Evolutionary conservation across 139 green algal species (phyloP).

Genomic region (Chlamydomonas sp.): DNA sequence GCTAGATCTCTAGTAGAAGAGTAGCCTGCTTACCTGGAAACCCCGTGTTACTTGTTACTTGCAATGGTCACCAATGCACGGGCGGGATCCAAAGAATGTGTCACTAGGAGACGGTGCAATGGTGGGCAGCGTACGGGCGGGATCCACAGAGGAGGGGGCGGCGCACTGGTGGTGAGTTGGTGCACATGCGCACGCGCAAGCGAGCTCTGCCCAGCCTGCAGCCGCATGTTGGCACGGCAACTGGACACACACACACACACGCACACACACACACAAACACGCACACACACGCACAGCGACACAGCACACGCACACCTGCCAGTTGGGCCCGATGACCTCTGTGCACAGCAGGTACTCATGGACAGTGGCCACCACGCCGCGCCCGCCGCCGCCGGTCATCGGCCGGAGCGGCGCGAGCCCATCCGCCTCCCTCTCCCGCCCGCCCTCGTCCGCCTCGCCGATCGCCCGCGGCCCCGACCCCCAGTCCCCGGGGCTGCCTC

Average conservation of each 20-base stretch:
- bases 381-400: neutral
- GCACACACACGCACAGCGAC: too few relatives aligned
- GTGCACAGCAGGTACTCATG: slow-evolving; percentile 7
- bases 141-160: neutral
- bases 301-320: slow-evolving; percentile 2
- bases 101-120: too few relatives aligned
- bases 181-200: neutral
- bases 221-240: neutral
- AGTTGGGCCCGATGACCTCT: slow-evolving; percentile 13
- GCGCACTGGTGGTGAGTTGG: neutral
- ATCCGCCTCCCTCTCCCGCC: too few relatives aligned
- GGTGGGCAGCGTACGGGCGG: too few relatives aligned
- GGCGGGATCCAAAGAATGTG: neutral
- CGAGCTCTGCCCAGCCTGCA: neutral
- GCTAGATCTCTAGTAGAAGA: too few relatives aligned
- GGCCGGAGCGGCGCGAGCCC: too few relatives aligned
- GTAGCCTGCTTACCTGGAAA: too few relatives aligned
- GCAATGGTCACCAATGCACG: too few relatives aligned
- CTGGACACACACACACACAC: neutral
- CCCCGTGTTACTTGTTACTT: too few relatives aligned
- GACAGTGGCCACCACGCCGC: neutral
- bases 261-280: neutral
- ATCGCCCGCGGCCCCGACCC: too few relatives aligned
- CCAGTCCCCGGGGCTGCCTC: too few relatives aligned
- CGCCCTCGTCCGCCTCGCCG: too few relatives aligned